Evolutionary conservation across 768 basidiomycete species (phyloP).

Genomic region (Piloderma croceum): DNA sequence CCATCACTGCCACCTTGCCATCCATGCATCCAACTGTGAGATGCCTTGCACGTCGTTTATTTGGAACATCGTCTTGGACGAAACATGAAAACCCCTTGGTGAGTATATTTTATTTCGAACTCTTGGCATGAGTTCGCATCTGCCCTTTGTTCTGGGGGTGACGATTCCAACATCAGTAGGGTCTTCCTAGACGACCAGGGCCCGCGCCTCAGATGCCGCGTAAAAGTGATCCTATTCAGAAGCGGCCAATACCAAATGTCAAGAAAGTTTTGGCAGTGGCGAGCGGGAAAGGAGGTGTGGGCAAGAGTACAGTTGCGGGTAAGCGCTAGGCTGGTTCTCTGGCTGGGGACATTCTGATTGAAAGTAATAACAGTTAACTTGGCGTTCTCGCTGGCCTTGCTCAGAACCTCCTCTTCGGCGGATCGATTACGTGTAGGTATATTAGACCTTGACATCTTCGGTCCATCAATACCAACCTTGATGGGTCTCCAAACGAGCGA

Average conservation of each 20-base stretch:
- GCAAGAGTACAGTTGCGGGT: constrained; percentile 93
- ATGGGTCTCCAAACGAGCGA: constrained; percentile 79
- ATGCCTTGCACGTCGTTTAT: too few relatives aligned
- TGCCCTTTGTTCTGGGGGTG: not conserved
- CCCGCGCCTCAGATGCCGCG: constrained; percentile 35
- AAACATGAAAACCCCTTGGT: not conserved
- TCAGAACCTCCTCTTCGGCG: constrained; percentile 29
- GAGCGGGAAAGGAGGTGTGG: constrained; percentile 93
- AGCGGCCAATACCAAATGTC: constrained; percentile 53
- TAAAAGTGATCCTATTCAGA: constrained; percentile 29
- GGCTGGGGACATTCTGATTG: constrained; percentile 7
- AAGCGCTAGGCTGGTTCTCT: constrained; percentile 14
- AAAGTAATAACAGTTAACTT: constrained; percentile 56
- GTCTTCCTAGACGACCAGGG: constrained; percentile 27
- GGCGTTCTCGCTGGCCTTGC: constrained; percentile 64
- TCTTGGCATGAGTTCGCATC: not conserved
- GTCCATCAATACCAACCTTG: constrained; percentile 87
- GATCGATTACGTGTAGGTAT: constrained; percentile 66
- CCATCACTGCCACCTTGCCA: too few relatives aligned
- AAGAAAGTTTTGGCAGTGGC: constrained; percentile 80
- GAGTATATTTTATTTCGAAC: constrained; percentile 9
- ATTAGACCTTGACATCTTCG: constrained; percentile 93
- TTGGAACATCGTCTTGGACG: not conserved
- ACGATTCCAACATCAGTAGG: constrained; percentile 19
- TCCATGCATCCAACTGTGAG: too few relatives aligned